Evolutionary conservation across 768 basidiomycete species (phyloP).

Genomic region (Tulasnella sp.): DNA sequence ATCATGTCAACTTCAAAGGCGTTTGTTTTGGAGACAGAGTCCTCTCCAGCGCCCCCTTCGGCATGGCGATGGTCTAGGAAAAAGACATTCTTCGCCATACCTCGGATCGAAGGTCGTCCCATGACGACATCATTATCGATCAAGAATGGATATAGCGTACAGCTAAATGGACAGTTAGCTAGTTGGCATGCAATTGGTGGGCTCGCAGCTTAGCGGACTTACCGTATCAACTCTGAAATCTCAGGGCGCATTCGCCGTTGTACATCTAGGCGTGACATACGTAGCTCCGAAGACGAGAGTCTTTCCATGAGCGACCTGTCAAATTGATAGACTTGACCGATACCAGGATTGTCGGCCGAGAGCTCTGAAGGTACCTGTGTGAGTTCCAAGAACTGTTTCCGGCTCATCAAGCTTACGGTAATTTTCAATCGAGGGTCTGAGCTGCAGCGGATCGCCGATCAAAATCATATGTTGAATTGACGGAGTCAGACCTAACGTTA

Average conservation of each 20-base stretch:
- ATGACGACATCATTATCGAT: conserved; percentile 54
- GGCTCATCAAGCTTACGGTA: background rate
- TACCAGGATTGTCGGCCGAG: conserved; percentile 47
- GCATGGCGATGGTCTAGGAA: conserved; percentile 52
- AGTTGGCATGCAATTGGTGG: too few relatives aligned
- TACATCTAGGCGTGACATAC: conserved; percentile 66
- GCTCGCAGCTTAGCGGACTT: background rate
- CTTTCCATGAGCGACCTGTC: conserved; percentile 76
- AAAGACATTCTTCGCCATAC: conserved; percentile 61
- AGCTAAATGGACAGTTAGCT: conserved; percentile 35
- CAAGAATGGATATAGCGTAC: conserved; percentile 58
- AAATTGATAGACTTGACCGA: conserved; percentile 54
- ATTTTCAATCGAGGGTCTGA: conserved; percentile 61
- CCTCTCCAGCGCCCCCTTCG: conserved; percentile 39
- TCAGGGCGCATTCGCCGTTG: conserved; percentile 71
- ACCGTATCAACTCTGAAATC: conserved; percentile 62
- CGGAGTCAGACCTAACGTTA: conserved; percentile 46
- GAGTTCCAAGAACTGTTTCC: conserved; percentile 33
- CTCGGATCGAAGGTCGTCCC: conserved; percentile 53
- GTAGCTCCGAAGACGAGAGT: conserved; percentile 49
- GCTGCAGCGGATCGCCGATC: conserved; percentile 62
- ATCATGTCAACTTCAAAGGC: conserved; percentile 61
- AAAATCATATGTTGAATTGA: conserved; percentile 67
- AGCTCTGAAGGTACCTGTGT: background rate
- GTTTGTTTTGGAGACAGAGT: conserved; percentile 65